Evolutionary conservation across 106 monocot genomes (phyloP), one percentile per base, ranked within the genome.

Genomic region (Vanilla planifolia): DNA sequence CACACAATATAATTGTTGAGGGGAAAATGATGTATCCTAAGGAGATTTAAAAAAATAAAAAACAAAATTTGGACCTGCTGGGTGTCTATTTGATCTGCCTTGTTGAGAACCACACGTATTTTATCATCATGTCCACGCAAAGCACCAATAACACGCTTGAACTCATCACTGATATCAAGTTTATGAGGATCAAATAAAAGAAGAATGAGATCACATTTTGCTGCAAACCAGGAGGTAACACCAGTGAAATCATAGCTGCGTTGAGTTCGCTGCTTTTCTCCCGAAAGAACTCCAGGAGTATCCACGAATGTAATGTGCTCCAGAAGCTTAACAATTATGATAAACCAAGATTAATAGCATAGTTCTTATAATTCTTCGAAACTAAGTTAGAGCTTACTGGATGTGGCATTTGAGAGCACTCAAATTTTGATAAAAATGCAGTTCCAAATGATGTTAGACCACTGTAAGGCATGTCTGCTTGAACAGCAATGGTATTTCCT

Each of bases 371-470:
- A 51, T 66, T 26, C 16, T 33, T 46, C 33, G 15, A 4, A 28
- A 25, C 3, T 16, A 67, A 30, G 63, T 20, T 28, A 39, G 50
- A 74, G 22, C 79, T 72, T 84, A 89, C 95, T 33, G 82, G 76
- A 89, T 95, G 82, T 63, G 85, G 89, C 95, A 95, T 95, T 69
- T 95, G 95, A 62, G 95, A 83, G 57, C 95, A 89, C 62, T 95
- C 80, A 62, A 95, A 95, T 67, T 95, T 95, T 57, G 95, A 95
- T 58, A 95, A 60, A 61, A 95, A 95, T 46, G 89, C 85, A 57
- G 89, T 86, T 44, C 95, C 95, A 72, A 89, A 95, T 50, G 86
- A 68, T 44, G 95, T 85, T 36, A 95, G 58, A 43, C 95, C 95
- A 69, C 73, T 86, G 47, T 72, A 95, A 32, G 95, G 95, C 95